These are phyloP conservation scores for Calcarisporium arbuscula DNA, from an alignment of 2,329 filamentous ascomycete species.

Conservation along the genomic window DNA sequence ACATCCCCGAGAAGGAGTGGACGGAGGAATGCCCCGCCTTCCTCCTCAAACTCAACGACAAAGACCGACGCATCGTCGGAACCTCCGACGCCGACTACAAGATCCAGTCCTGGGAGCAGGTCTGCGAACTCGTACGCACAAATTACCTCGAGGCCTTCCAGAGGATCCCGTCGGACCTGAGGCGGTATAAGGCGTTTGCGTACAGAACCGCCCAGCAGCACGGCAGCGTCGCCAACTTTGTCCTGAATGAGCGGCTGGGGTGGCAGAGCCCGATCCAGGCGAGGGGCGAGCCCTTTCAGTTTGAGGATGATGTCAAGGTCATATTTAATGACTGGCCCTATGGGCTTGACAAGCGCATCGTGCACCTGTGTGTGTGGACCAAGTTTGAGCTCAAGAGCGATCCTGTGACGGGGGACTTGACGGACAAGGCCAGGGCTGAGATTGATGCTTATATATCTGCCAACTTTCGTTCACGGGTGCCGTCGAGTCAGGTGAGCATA, in stretches of 20 bases:
- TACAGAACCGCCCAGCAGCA: slow-evolving; percentile 57
- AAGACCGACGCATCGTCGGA: slow-evolving; percentile 64
- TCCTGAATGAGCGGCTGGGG: slow-evolving; percentile 61
- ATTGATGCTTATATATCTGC: slow-evolving; percentile 66
- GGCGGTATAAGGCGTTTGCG: slow-evolving; percentile 69
- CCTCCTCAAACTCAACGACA: slow-evolving; percentile 55
- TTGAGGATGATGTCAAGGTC: slow-evolving; percentile 59
- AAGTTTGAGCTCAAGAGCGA: slow-evolving; percentile 78
- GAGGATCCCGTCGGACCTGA: slow-evolving; percentile 67
- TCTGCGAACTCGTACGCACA: slow-evolving; percentile 51
- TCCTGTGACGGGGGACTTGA: slow-evolving; percentile 57
- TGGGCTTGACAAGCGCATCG: slow-evolving; percentile 68
- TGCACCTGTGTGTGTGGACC: slow-evolving; percentile 88
- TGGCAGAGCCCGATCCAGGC: slow-evolving; percentile 51
- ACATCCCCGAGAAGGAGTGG: slow-evolving; percentile 58
- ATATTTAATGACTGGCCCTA: slow-evolving; percentile 94
- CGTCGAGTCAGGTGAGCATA: slow-evolving; percentile 44
- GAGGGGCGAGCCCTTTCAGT: slow-evolving; percentile 33
- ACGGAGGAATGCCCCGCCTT: slow-evolving; percentile 65
- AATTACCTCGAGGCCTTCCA: slow-evolving; percentile 74
- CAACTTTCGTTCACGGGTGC: slow-evolving; percentile 54
- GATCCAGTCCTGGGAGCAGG: slow-evolving; percentile 62
- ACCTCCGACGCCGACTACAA: slow-evolving; percentile 63
- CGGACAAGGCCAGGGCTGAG: slow-evolving; percentile 50
- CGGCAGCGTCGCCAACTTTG: slow-evolving; percentile 73